Evolutionary conservation across 1,284 basidiomycete species (phyloP).

Genomic region (Agroathelia rolfsii): DNA sequence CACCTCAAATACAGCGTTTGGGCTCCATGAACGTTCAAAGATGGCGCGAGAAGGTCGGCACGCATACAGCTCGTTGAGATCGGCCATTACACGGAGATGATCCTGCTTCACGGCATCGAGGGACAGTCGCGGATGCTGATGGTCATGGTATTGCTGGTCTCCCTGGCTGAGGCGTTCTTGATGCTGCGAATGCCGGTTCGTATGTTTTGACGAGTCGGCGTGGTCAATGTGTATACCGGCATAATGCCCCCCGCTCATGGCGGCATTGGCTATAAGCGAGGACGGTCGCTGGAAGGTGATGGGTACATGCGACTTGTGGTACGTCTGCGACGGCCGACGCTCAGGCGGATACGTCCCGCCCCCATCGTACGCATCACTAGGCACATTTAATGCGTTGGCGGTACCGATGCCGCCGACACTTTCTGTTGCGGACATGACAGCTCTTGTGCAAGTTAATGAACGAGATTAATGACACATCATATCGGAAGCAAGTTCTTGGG

Average conservation of each 20-base stretch:
- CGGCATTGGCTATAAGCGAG: slow-evolving; percentile 43
- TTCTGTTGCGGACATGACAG: too few species aligned
- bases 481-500: too few species aligned
- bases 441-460: too few species aligned
- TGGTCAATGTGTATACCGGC: too few species aligned
- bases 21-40: slow-evolving; percentile 47
- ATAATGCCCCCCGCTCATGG: slow-evolving; percentile 50
- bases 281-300: slow-evolving; percentile 34
- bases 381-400: too few species aligned
- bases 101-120: slow-evolving; percentile 18
- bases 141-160: slow-evolving; percentile 20
- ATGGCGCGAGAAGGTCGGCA: slow-evolving; percentile 46
- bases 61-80: slow-evolving; percentile 51
- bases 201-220: not conserved
- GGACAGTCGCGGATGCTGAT: slow-evolving; percentile 22
- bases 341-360: too few species aligned
- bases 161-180: not conserved
- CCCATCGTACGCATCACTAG: too few species aligned
- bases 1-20: slow-evolving; percentile 54
- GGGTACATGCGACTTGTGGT: slow-evolving; percentile 29
- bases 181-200: slow-evolving; percentile 3
- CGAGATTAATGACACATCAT: too few species aligned
- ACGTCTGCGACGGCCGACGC: slow-evolving; percentile 33
- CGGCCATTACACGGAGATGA: slow-evolving; percentile 36
- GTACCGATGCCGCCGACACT: too few species aligned